Base-by-base conservation (phyloP, 2,329 filamentous ascomycete genomes). In the Magnaporthiopsis rhizophila region DNA sequence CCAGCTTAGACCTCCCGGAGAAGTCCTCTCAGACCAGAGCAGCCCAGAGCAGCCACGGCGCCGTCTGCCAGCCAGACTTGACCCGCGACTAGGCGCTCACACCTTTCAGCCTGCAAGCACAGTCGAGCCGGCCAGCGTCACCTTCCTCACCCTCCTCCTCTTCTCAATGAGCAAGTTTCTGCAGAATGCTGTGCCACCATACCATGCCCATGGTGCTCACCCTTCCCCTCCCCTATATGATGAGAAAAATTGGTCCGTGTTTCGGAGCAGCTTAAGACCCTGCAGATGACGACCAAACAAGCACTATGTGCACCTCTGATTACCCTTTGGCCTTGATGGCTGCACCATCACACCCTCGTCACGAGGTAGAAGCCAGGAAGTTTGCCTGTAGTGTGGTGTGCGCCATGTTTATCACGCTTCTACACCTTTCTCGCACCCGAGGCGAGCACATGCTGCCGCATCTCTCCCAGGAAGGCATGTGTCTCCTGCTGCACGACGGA, bases 181-280 rank as follows among this genome's bases (percentile, higher is more conserved):
- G 45, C 45, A 4, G 3, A 50, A n/a, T n/a, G 45, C 45, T n/a
- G 15, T 50, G 13, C 13, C 45, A n/a, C 21, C 21, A 30, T 30
- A 30, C 30, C 30, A 30, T 30, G 30, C 1, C 6, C 4, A 30
- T 30, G 30, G 30, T 30, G 30, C 30, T 45, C 60, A 50, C 6
- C 45, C 58, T 30, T 30, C 58, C 28, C 7, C 13, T 12, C 11
- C 12, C 24, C 21, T 36, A 59, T 12, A 59, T 63, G 62, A 63
- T 63, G 62, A 63, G 57, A 63, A 82, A 81, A 80, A 86, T 91
- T 91, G 88, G 89, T 92, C 89, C 89, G 89, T 92, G 89, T 92
- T 92, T 84, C 89, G 85, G 87, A 63, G 62, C 62, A 63, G 62
- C 62, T 63, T 63, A 90, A 91, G 91, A 88, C 91, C 88, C 89